Evolutionary conservation across 768 basidiomycete species (phyloP).

Genomic region (Mycena venus): DNA sequence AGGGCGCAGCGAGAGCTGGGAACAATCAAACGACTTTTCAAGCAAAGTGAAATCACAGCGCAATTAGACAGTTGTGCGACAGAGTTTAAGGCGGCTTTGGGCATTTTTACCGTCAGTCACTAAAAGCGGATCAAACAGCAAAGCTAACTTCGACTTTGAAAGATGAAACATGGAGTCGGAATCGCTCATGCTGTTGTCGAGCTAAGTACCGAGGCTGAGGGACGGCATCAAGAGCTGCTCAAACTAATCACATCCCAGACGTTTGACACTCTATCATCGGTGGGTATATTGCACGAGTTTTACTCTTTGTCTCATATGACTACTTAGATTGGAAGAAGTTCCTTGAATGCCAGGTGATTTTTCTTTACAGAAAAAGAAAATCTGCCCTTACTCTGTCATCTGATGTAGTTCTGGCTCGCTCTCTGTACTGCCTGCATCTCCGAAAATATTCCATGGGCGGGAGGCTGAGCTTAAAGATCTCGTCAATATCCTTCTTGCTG

Average conservation of each 20-base stretch:
- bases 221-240: constrained; percentile 6
- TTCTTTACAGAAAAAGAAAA: neutral
- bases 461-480: neutral
- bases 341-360: neutral
- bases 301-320: neutral
- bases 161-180: neutral
- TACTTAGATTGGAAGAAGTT: no score
- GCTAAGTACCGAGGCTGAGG: neutral
- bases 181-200: neutral
- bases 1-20: neutral
- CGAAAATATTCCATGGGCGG: no score
- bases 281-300: neutral
- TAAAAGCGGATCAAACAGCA: no score
- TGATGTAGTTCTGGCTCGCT: neutral
- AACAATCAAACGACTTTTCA: neutral
- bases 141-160: neutral
- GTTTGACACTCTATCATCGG: neutral
- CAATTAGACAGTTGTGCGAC: neutral
- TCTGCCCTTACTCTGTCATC: neutral
- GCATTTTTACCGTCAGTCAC: neutral
- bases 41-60: neutral
- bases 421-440: neutral
- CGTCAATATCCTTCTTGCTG: neutral
- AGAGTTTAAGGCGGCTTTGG: neutral
- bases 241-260: constrained; percentile 2